Evolutionary conservation across 345 rosid genomes (phyloP), one percentile per base, ranked within the genome.

Genomic region (Salix dunnii): DNA sequence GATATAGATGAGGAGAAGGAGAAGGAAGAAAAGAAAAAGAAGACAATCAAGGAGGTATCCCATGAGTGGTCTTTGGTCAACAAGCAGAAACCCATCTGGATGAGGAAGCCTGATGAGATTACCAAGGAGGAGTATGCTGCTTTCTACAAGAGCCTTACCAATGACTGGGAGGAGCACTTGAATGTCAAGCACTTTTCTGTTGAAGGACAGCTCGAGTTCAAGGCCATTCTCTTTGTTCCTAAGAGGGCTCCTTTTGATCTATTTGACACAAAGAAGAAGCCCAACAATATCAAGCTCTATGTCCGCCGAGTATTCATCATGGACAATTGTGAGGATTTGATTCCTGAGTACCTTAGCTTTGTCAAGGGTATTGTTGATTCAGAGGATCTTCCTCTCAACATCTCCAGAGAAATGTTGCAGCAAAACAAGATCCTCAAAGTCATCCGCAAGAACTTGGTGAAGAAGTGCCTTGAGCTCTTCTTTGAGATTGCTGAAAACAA

Each of bases 81-180:
- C 91, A 94, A 94, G 86, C 98, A 94, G 86, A 94, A 94, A 27
- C 98, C 98, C 0, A 90, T 94, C 43, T 94, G 97, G 98, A 90
- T 94, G 98, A 91, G 97, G 89, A 94, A 94, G 76, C 91, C 98
- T 0, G 98, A 94, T 84, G 98, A 94, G 77, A 94, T 94, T 76
- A 82, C 73, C 4, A 94, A 94, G 89, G 98, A 94, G 71, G 98
- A 94, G 31, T 94, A 94, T 76, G 85, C 97, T 77, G 97, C 97
- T 27, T 93, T 94, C 84, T 91, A 94, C 91, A 94, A 93, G 91
- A 93, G 98, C 80, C 81, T 93, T 17, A 91, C 97, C 75, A 93
- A 93, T 48, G 98, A 93, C 36, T 93, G 98, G 98, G 98, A 93
- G 68, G 98, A 93, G 87, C 97, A 93, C 68, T 83, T 93, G 84